These are phyloP conservation scores for Suhomyces maxii DNA, from an alignment of 1,139 yeast genomes.

Conservation along the genomic window DNA sequence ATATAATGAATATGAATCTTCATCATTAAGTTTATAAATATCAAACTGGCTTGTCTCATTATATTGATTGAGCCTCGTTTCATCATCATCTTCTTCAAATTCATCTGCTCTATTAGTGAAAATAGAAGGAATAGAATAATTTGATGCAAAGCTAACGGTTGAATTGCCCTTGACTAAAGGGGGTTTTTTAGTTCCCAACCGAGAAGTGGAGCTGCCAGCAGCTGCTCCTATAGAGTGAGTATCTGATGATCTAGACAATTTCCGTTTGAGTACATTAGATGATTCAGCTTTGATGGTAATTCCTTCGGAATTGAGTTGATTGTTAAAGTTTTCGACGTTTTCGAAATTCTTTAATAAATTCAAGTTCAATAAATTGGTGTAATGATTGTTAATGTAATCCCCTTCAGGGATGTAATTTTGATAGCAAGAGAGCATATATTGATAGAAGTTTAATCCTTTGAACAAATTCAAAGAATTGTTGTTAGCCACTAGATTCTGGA, in stretches of 20 bases:
- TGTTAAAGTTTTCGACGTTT: conserved; percentile 31
- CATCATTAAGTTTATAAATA: conserved; percentile 10
- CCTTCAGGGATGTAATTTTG: conserved; percentile 35
- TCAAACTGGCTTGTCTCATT: conserved; percentile 3
- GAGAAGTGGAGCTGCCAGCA: conserved; percentile 6
- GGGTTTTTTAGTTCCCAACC: not conserved
- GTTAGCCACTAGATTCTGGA: conserved; percentile 38
- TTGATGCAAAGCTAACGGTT: conserved; percentile 15
- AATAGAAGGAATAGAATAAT: conserved; percentile 16
- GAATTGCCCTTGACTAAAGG: conserved; percentile 14
- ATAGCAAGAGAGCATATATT: conserved; percentile 46
- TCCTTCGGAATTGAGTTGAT: conserved; percentile 32
- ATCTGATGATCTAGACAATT: conserved; percentile 26
- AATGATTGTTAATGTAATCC: conserved; percentile 37
- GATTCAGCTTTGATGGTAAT: conserved; percentile 33
- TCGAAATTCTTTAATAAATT: conserved; percentile 45
- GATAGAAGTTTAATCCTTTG: conserved; percentile 37
- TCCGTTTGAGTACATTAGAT: conserved; percentile 33
- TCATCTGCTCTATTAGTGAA: conserved; percentile 14
- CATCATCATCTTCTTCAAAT: conserved; percentile 19
- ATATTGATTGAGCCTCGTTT: conserved; percentile 6
- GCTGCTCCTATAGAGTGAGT: conserved; percentile 18
- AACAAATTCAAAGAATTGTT: conserved; percentile 35
- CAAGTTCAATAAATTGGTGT: conserved; percentile 34
- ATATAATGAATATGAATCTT: conserved; percentile 21